These are phyloP conservation scores for Trametes coccinea DNA, from an alignment of 768 basidiomycete species.

Conservation along the genomic window DNA sequence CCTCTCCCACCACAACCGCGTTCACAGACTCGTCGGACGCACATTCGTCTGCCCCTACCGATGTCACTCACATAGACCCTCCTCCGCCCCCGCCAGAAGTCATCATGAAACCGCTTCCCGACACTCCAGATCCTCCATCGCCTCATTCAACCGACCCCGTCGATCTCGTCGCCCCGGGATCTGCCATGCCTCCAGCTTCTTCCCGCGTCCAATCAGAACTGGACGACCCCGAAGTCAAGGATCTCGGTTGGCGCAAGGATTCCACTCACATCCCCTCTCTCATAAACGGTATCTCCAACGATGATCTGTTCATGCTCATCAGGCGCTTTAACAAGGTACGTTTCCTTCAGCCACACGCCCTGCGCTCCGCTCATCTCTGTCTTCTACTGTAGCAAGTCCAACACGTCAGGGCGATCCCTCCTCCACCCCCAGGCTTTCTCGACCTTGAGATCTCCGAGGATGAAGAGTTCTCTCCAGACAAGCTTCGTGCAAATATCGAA, in stretches of 20 bases:
- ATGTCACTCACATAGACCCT: background rate
- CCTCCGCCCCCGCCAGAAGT: constrained; percentile 2
- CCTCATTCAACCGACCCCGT: constrained; percentile 3
- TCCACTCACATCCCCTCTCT: constrained; percentile 31
- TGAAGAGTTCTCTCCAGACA: constrained; percentile 46
- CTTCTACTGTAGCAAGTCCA: constrained; percentile 37
- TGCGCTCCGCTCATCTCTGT: background rate
- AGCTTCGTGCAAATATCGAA: constrained; percentile 42
- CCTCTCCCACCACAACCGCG: constrained; percentile 3
- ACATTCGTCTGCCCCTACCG: background rate
- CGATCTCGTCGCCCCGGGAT: constrained; percentile 4
- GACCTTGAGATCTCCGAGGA: constrained; percentile 41
- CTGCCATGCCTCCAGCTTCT: constrained; percentile 1
- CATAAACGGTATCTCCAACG: constrained; percentile 39
- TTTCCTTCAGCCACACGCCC: background rate
- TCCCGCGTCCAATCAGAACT: constrained; percentile 20
- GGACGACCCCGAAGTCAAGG: constrained; percentile 31
- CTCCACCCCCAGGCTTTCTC: constrained; percentile 33
- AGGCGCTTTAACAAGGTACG: constrained; percentile 44
- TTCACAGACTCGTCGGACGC: constrained; percentile 3
- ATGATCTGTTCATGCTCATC: constrained; percentile 40
- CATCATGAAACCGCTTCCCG: constrained; percentile 17
- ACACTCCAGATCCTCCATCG: background rate
- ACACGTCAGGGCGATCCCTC: constrained; percentile 36
- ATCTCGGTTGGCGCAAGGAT: constrained; percentile 29